Conservation (phyloP, 495 filamentous ascomycete genomes). For the Trichodelitschia bisporula region DNA sequence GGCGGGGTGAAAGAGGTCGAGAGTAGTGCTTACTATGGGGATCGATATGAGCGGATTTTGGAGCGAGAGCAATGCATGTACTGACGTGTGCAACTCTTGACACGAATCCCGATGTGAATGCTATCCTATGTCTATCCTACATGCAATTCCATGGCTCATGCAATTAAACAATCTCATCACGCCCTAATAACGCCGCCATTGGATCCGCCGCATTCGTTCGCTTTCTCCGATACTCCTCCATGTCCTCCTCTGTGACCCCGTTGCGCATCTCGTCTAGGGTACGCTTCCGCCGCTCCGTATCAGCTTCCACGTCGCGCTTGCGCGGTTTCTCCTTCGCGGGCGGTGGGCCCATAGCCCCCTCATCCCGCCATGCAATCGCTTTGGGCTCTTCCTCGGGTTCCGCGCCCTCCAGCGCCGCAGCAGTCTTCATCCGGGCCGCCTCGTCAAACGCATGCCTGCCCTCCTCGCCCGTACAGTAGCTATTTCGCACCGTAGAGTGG, state of each 20-base stretch:
- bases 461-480: constrained; percentile 83
- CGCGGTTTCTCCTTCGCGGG: not conserved
- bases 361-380: constrained; percentile 13
- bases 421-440: constrained; percentile 31
- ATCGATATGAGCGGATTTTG: too few species aligned
- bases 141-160: too few species aligned
- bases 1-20: too few species aligned
- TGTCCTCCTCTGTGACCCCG: constrained; percentile 27
- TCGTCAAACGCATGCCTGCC: constrained; percentile 52
- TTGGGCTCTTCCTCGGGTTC: constrained; percentile 7
- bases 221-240: constrained; percentile 56
- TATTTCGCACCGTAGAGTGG: constrained; percentile 79
- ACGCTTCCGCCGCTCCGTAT: constrained; percentile 31
- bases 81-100: too few species aligned
- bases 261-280: constrained; percentile 13
- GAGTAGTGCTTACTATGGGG: too few species aligned
- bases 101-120: too few species aligned
- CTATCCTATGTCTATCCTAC: too few species aligned
- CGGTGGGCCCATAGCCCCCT: constrained; percentile 10
- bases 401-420: constrained; percentile 16
- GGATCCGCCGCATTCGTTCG: constrained; percentile 49
- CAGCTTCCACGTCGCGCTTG: constrained; percentile 14
- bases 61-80: too few species aligned
- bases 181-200: too few species aligned
- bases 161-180: too few species aligned